Evolutionary conservation across 306 rosid genomes (phyloP).

Genomic region (Vigna mungo): DNA sequence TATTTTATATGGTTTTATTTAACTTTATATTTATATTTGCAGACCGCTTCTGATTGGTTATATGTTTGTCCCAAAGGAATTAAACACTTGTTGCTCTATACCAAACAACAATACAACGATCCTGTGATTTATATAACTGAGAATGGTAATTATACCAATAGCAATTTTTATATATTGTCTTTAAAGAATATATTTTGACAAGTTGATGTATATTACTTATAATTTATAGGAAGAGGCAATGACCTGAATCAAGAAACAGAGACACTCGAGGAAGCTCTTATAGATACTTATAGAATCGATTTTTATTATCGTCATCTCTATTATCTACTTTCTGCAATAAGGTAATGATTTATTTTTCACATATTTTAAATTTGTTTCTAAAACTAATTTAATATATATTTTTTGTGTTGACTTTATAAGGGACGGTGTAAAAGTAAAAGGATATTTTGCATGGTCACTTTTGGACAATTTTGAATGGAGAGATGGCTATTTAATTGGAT

Average conservation of each 20-base stretch:
- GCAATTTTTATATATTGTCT: no score
- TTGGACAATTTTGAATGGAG: no score
- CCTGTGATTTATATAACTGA: conserved; percentile 67
- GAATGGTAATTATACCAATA: conserved; percentile 52
- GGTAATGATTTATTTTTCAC: no score
- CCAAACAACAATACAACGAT: conserved; percentile 51
- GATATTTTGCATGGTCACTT: no score
- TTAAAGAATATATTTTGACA: no score
- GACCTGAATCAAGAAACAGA: conserved; percentile 43
- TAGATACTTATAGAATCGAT: conserved; percentile 38
- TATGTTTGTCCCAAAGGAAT: conserved; percentile 59
- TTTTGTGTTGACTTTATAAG: no score
- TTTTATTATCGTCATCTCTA: conserved; percentile 51
- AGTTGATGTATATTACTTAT: neutral
- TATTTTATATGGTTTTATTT: neutral
- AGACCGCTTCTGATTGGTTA: conserved; percentile 63
- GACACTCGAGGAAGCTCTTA: conserved; percentile 48
- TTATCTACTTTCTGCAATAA: no score
- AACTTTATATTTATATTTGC: neutral
- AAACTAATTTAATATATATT: no score
- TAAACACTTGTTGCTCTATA: conserved; percentile 49
- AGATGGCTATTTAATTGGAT: no score
- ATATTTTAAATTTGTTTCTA: no score
- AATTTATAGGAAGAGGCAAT: conserved; percentile 51
- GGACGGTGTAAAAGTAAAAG: no score